These are phyloP conservation scores for Puccinia novopanici DNA, from an alignment of 1,284 basidiomycete genomes.

Conservation along the genomic window DNA sequence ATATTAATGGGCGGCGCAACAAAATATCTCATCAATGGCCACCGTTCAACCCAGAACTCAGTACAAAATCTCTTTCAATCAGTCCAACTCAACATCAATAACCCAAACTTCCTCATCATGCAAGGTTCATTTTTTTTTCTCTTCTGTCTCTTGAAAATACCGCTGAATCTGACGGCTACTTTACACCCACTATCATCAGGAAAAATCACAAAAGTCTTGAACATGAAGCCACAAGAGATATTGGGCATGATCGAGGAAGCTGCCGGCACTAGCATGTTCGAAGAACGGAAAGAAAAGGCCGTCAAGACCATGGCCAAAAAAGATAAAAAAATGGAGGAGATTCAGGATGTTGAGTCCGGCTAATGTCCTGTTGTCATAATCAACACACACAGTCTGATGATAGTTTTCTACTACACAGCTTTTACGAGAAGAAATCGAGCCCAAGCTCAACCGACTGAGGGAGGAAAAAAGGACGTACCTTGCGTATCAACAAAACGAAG, in stretches of 20 bases:
- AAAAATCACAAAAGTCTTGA: slow-evolving; percentile 73
- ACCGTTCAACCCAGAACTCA: slow-evolving; percentile 83
- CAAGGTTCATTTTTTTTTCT: slow-evolving; percentile 69
- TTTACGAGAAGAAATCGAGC: slow-evolving; percentile 86
- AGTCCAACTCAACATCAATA: slow-evolving; percentile 99
- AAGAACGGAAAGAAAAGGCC: slow-evolving; percentile 96
- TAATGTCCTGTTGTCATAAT: not conserved
- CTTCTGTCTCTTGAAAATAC: not conserved
- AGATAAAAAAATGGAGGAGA: slow-evolving; percentile 92
- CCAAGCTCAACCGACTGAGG: slow-evolving; percentile 88
- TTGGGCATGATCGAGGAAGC: slow-evolving; percentile 99
- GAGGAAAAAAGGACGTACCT: slow-evolving; percentile 87
- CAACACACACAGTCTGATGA: not conserved
- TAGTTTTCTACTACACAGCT: slow-evolving; percentile 60
- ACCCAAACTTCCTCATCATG: slow-evolving; percentile 99
- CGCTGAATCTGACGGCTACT: not conserved
- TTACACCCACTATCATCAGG: slow-evolving; percentile 60
- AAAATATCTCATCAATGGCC: slow-evolving; percentile 97
- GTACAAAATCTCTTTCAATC: slow-evolving; percentile 94
- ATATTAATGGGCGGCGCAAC: slow-evolving; percentile 88
- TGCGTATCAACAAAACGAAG: slow-evolving; percentile 83
- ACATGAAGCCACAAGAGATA: slow-evolving; percentile 98
- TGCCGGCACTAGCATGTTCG: slow-evolving; percentile 97
- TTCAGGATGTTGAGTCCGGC: slow-evolving; percentile 64
- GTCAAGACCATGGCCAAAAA: slow-evolving; percentile 96